Evolutionary conservation across 805 yeast species (phyloP), one percentile per base, ranked within the genome.

Genomic region (Yamadazyma takamatsuzukensis): DNA sequence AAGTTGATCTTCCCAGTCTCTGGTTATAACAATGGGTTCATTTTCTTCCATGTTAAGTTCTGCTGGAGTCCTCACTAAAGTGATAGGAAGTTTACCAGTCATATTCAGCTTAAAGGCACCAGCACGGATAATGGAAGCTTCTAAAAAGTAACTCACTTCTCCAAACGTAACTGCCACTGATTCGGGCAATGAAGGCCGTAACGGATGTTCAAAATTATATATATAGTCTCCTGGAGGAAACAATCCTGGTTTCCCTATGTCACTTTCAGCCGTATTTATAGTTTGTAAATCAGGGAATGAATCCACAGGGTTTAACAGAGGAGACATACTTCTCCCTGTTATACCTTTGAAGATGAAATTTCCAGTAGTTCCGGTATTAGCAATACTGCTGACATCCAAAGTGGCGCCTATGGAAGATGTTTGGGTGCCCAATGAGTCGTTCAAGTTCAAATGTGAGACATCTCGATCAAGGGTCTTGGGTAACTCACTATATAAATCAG

Each of bases 1-100:
- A 19, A 93, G 59, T 53, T 84, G 86, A 53, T 85, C 88, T 55
- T 90, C 97, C 98, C 98, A 93, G 44, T 85, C 90, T 39, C 95
- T 71, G 17, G 82, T 72, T 22, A 93, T 87, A 4, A 87, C 84
- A 33, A 93, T 90, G 0, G 98, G 97, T 53, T 93, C 98, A 41
- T 83, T 80, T 50, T 84, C 90, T 53, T 93, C 97, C 15, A 82
- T 72, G 25, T 87, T 83, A 23, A 74, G 75, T 36, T 83, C 88
- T 1, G 85, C 69, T 8, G 89, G 89, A 0, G 88, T 71, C 41
- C 98, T 67, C 4, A 93, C 74, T 12, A 93, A 62, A 1, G 64
- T 68, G 2, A 93, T 69, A 1, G 84, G 84, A 22, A 74, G 54
- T 34, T 69, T 67, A 1, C 88, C 93, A 5, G 60, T 49, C 17